These are phyloP conservation scores for Wickerhamiella hasegawae DNA, from an alignment of 805 yeast species.

Conservation along the genomic window DNA sequence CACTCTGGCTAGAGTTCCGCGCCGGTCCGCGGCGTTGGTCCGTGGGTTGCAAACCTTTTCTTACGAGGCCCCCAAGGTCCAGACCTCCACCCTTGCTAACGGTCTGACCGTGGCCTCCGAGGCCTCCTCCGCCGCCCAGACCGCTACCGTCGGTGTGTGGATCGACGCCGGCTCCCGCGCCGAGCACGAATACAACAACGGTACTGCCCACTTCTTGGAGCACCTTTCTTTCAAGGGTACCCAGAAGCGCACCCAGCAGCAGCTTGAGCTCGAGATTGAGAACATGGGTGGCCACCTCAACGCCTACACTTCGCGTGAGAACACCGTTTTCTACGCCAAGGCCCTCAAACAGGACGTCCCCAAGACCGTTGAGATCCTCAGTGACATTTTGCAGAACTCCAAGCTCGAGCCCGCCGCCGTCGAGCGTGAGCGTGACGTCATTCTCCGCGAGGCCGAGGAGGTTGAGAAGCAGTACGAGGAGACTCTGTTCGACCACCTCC, in stretches of 20 bases:
- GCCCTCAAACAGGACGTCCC: conserved; percentile 68
- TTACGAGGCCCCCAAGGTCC: conserved; percentile 28
- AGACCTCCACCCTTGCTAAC: conserved; percentile 64
- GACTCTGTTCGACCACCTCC: conserved; percentile 92
- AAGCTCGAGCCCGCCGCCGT: conserved; percentile 69
- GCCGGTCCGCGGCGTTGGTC: conserved; percentile 5
- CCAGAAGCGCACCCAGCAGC: conserved; percentile 55
- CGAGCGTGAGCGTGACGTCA: conserved; percentile 92
- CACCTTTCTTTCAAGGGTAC: conserved; percentile 97
- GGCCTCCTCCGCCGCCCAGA: conserved; percentile 64
- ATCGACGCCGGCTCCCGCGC: conserved; percentile 98
- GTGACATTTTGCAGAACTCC: conserved; percentile 80
- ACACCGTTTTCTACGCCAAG: conserved; percentile 92
- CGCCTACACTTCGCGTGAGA: conserved; percentile 97
- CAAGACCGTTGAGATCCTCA: conserved; percentile 68
- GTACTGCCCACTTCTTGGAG: conserved; percentile 95
- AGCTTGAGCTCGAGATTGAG: conserved; percentile 84
- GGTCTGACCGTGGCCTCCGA: conserved; percentile 94
- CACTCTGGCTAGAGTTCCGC: conserved; percentile 7
- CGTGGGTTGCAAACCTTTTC: conserved; percentile 15
- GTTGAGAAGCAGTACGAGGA: conserved; percentile 98
- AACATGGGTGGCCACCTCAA: conserved; percentile 93
- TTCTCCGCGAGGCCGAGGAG: conserved; percentile 91
- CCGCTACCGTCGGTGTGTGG: conserved; percentile 98
- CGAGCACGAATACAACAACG: conserved; percentile 67